Evolutionary conservation across 768 basidiomycete species (phyloP).

Genomic region (Phylloporus sp.): DNA sequence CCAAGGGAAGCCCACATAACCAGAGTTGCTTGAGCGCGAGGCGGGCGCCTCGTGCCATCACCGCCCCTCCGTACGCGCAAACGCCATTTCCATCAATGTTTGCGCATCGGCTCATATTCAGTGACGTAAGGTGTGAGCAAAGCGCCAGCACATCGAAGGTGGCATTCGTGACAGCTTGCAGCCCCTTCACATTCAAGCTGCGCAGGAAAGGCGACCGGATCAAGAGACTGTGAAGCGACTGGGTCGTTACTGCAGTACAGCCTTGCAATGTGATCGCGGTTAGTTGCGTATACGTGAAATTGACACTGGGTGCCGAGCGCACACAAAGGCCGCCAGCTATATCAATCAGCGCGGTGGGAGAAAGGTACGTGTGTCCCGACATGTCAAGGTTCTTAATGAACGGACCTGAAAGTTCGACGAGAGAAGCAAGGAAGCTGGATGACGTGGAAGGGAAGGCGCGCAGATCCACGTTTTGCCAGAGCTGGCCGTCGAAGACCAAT

Average conservation of each 20-base stretch:
- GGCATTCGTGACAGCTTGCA: slow-evolving; percentile 62
- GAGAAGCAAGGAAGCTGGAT: slow-evolving; percentile 43
- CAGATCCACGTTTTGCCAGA: slow-evolving; percentile 71
- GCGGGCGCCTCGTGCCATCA: slow-evolving; percentile 41
- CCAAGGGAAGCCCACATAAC: slow-evolving; percentile 60
- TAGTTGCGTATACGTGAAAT: slow-evolving; percentile 56
- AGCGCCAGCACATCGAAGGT: slow-evolving; percentile 66
- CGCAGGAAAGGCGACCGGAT: slow-evolving; percentile 56
- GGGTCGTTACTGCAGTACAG: slow-evolving; percentile 59
- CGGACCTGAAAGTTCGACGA: slow-evolving; percentile 53
- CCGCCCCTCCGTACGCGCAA: slow-evolving; percentile 40
- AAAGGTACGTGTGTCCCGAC: slow-evolving; percentile 52
- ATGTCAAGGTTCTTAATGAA: slow-evolving; percentile 63
- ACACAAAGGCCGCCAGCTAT: slow-evolving; percentile 54
- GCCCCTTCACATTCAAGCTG: slow-evolving; percentile 60
- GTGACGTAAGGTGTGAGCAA: slow-evolving; percentile 49
- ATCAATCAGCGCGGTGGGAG: slow-evolving; percentile 44
- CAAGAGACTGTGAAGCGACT: slow-evolving; percentile 66
- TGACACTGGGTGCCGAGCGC: slow-evolving; percentile 24
- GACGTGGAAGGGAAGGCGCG: slow-evolving; percentile 56
- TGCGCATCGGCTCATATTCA: slow-evolving; percentile 70
- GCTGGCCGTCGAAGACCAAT: slow-evolving; percentile 78
- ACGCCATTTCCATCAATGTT: slow-evolving; percentile 67
- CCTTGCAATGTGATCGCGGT: slow-evolving; percentile 68
- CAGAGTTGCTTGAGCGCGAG: slow-evolving; percentile 59